Conservation (phyloP, 495 filamentous ascomycete species). For the Talaromyces stipitatus region DNA sequence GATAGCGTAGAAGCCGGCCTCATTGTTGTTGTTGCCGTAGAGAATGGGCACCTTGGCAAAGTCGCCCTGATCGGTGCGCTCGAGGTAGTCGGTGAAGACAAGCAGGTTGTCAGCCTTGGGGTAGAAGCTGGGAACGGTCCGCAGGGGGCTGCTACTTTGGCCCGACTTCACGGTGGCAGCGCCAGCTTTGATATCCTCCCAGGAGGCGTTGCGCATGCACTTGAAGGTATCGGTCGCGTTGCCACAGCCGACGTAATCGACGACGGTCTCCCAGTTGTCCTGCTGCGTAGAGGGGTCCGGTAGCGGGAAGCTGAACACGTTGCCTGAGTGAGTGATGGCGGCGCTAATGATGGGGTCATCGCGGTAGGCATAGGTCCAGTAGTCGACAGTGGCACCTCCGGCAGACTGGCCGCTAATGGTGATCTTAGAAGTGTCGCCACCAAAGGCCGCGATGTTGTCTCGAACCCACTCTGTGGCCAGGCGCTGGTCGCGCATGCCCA, state of each 20-base stretch:
- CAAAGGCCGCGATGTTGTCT: slow-evolving; percentile 52
- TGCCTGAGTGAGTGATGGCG: slow-evolving; percentile 49
- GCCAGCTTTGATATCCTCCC: slow-evolving; percentile 13
- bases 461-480: slow-evolving; percentile 47
- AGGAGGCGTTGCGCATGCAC: neutral
- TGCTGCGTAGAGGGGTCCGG: slow-evolving; percentile 14
- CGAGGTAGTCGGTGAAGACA: slow-evolving; percentile 40
- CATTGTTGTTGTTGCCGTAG: slow-evolving; percentile 37
- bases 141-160: slow-evolving; percentile 4
- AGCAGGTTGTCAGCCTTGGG: slow-evolving; percentile 37
- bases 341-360: slow-evolving; percentile 31
- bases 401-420: slow-evolving; percentile 49
- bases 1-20: slow-evolving; percentile 35
- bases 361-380: slow-evolving; percentile 40
- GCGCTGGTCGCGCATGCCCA: slow-evolving; percentile 38
- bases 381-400: slow-evolving; percentile 38
- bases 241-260: slow-evolving; percentile 32
- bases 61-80: slow-evolving; percentile 19
- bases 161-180: slow-evolving; percentile 5
- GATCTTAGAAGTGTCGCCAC: slow-evolving; percentile 46
- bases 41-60: slow-evolving; percentile 34
- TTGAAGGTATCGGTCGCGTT: neutral
- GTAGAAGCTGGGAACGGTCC: slow-evolving; percentile 29
- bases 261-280: slow-evolving; percentile 29
- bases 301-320: slow-evolving; percentile 33